Percentiles rank a stretch among this genome's conserved stretches.
These are phyloP conservation scores for Fragaria ananassa DNA, from an alignment of 306 rosid genomes.

Conservation along the genomic window DNA sequence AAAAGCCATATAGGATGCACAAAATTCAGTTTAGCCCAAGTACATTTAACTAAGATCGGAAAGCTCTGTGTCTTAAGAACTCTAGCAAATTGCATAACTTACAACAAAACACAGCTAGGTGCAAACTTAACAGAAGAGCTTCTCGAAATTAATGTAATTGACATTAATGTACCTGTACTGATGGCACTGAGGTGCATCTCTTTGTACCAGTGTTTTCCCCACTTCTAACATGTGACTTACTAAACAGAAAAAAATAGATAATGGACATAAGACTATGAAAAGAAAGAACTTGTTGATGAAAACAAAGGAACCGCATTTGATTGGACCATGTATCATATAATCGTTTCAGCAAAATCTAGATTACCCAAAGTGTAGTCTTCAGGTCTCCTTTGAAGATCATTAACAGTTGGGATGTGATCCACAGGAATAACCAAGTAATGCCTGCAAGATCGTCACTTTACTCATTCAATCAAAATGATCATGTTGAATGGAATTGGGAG, in stretches of 20 bases:
- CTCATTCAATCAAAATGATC: conserved; percentile 3
- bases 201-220: conserved; percentile 51
- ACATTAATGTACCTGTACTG: conserved; percentile 42
- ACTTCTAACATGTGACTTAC: conserved; percentile 73
- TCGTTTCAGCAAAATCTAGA: background rate
- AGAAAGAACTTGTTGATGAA: background rate
- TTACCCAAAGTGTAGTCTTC: conserved; percentile 70
- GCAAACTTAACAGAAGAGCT: background rate
- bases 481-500: background rate
- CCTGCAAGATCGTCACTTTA: conserved; percentile 31
- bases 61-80: background rate
- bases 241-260: conserved; percentile 24
- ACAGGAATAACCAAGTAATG: conserved; percentile 77
- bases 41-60: background rate
- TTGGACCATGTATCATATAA: background rate
- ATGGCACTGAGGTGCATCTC: conserved; percentile 62
- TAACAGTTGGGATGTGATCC: conserved; percentile 63
- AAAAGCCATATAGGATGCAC: background rate
- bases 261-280: background rate
- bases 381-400: conserved; percentile 44
- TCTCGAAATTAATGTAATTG: background rate
- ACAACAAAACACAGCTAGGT: background rate
- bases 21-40: background rate
- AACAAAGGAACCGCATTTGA: background rate
- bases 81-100: background rate